These are phyloP conservation scores for Austroboletus niveus DNA, from an alignment of 1,284 basidiomycete genomes.

Conservation along the genomic window DNA sequence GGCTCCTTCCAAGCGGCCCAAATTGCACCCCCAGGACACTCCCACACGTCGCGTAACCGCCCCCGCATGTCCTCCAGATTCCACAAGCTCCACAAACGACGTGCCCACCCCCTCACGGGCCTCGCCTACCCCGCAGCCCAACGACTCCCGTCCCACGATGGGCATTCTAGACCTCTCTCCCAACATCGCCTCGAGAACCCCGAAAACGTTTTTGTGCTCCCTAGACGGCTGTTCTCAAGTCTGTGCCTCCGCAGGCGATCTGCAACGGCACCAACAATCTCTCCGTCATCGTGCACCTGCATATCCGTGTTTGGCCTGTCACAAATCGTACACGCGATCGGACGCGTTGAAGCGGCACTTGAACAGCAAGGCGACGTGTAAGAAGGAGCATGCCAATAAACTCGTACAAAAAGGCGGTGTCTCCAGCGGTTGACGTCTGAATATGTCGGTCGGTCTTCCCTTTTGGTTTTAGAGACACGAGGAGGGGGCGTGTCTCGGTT, in stretches of 20 bases:
- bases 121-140: constrained; percentile 13
- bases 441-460: constrained; percentile 12
- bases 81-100: constrained; percentile 2
- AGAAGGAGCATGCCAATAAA: constrained; percentile 20
- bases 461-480: neutral
- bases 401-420: constrained; percentile 6
- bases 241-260: constrained; percentile 29
- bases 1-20: constrained; percentile 10
- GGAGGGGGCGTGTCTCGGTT: too few species aligned
- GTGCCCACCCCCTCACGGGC: too few species aligned
- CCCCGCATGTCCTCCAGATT: neutral
- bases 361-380: constrained; percentile 28
- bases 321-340: constrained; percentile 28
- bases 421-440: neutral
- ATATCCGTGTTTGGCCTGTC: constrained; percentile 23
- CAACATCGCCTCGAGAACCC: constrained; percentile 1
- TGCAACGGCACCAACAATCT: constrained; percentile 29
- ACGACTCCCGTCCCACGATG: neutral
- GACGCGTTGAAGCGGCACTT: constrained; percentile 34
- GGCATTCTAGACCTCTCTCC: neutral
- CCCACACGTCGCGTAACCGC: constrained; percentile 3
- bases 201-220: constrained; percentile 21
- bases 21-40: constrained; percentile 10
- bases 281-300: constrained; percentile 27
- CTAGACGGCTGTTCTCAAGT: constrained; percentile 26